A percentile compares a stretch with the other conserved stretches of the same genome.
Conservation (phyloP, 306 rosid species). For the Cucurbita pepo region DNA sequence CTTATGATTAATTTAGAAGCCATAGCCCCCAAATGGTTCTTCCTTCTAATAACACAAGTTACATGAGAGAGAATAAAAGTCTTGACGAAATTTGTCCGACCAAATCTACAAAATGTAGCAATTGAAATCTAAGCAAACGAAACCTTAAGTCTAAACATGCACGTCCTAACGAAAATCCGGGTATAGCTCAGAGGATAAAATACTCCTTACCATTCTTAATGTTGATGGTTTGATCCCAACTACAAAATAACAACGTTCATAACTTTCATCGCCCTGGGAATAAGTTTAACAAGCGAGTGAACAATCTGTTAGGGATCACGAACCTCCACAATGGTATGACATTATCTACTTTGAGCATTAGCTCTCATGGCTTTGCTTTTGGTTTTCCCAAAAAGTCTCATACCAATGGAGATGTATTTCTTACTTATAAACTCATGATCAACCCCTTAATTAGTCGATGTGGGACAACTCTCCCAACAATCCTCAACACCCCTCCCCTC, state of each 20-base stretch:
- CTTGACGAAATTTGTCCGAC: neutral
- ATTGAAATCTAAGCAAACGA: neutral
- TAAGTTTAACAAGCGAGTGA: neutral
- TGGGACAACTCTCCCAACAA: no score
- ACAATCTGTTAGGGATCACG: no score
- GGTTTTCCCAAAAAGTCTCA: no score
- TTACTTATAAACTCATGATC: no score
- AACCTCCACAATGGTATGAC: no score
- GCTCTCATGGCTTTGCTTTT: no score
- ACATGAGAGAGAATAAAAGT: neutral
- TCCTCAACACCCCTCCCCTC: no score
- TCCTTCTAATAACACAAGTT: neutral
- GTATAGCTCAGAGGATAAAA: neutral
- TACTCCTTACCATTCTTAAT: neutral
- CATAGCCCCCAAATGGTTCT: neutral
- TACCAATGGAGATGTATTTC: no score
- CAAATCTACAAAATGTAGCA: neutral
- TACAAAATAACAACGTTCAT: neutral
- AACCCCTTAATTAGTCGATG: no score
- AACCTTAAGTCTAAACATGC: neutral
- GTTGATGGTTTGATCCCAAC: neutral
- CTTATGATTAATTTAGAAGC: neutral
- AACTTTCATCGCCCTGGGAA: neutral
- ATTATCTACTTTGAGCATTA: no score
- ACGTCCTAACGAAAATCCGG: neutral